These are phyloP conservation scores for Talaromyces albobiverticillius DNA, from an alignment of 2,329 filamentous ascomycete species.

Conservation along the genomic window DNA sequence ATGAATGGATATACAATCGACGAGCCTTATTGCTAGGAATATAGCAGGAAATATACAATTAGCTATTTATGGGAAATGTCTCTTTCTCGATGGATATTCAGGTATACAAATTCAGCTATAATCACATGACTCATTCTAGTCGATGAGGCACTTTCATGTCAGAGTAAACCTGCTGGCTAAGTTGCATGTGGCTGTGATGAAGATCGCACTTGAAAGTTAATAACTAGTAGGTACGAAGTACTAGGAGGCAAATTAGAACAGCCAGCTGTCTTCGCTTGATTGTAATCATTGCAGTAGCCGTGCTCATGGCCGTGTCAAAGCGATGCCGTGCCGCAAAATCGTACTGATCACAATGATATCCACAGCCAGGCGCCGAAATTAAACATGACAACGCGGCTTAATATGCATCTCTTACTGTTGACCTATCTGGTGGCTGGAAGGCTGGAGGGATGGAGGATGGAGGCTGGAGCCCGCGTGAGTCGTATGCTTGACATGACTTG, in stretches of 20 bases:
- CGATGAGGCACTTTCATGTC: neutral
- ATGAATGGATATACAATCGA: neutral
- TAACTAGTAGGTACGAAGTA: too few relatives aligned
- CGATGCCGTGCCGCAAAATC: neutral
- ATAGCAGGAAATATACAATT: neutral
- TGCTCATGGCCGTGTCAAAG: neutral
- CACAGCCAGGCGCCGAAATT: neutral
- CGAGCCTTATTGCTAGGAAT: neutral
- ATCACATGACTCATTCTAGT: neutral
- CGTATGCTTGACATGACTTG: conserved; percentile 6
- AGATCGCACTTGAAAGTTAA: neutral
- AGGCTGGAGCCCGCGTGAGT: neutral
- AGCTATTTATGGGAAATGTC: neutral
- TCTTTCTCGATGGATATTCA: neutral
- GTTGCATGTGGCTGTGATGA: too few relatives aligned
- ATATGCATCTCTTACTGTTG: neutral
- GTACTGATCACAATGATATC: conserved; percentile 1
- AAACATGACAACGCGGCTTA: neutral
- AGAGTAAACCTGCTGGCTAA: too few relatives aligned
- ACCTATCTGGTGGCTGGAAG: neutral
- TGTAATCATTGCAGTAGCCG: neutral
- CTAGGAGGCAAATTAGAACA: too few relatives aligned
- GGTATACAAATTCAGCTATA: neutral
- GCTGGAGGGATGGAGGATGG: too few relatives aligned
- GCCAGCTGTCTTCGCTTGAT: neutral